These are phyloP conservation scores for Pythium catenulatum DNA, from an alignment of 352 stramenopile species.

Conservation along the genomic window DNA sequence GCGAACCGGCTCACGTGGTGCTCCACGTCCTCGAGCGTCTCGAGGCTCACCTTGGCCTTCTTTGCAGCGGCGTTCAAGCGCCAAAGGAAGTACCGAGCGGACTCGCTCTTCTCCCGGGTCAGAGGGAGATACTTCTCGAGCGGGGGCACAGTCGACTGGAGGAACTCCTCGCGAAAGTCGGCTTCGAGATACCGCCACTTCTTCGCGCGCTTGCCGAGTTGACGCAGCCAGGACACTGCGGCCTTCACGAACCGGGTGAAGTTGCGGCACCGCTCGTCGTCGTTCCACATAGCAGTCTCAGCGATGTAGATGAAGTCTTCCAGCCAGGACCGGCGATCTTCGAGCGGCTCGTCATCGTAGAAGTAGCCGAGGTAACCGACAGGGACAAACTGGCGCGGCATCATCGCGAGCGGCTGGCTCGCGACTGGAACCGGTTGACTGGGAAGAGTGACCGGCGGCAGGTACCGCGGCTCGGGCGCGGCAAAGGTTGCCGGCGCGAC, in stretches of 20 bases:
- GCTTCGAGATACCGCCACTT: neutral
- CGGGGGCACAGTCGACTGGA: neutral
- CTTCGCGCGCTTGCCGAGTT: neutral
- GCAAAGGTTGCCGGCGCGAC: no score
- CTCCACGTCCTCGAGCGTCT: neutral
- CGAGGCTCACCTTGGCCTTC: neutral
- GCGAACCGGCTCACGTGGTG: neutral
- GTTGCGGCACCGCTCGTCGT: neutral
- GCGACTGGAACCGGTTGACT: no score
- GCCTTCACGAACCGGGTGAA: neutral
- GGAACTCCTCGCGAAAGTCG: neutral
- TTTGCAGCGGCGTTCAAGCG: neutral
- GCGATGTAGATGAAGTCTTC: neutral
- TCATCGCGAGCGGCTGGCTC: no score
- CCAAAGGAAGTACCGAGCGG: conserved; percentile 12
- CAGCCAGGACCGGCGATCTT: neutral
- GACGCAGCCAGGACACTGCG: neutral
- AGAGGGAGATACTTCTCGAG: neutral
- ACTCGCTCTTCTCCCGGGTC: neutral
- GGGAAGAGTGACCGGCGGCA: no score
- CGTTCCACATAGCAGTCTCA: neutral
- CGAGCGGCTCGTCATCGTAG: neutral
- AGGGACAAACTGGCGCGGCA: neutral
- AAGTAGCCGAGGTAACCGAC: neutral
- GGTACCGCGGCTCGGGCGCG: no score